Evolutionary conservation across 345 rosid genomes (phyloP), one percentile per base, ranked within the genome.

Genomic region (Heritiera littoralis): DNA sequence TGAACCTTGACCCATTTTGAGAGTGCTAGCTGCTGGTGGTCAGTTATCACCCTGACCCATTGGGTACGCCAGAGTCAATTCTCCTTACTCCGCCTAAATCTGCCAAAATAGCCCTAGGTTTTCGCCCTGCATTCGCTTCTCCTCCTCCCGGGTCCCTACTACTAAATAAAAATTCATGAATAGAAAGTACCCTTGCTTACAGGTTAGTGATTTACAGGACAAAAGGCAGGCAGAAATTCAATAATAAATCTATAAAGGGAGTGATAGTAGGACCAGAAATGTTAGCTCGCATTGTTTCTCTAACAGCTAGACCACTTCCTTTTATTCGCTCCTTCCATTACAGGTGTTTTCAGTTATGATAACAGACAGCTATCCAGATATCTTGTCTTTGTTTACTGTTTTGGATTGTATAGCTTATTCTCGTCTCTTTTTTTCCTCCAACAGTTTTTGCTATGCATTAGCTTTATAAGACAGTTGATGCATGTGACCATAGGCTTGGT

Each of bases 251-350:
- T 70, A 70, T 6, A 13, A 13, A 23, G 28, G 56, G 71, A 1
- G n/a, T 30, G 59, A 71, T 30, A 51, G 38, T 11, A 54, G 17
- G 30, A 52, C 54, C 46, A 52, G 3, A 72, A 17, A 72, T 72
- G 76, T 18, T 72, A 54, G 48, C 15, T 72, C 48, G 76, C 15
- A 6, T 54, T 54, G 64, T 41, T 54, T 55, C 64, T 72, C 48
- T 72, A 35, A 28, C 64, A 35, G 2, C 20, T 10, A 35, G 76
- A 54, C 76, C 76, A 41, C 64, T 54, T 72, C 58, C 76, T 54
- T 72, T 72, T 55, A 18, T 54, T 55, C 64, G 76, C 63, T 54
- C 64, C 30, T 72, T 72, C 9, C 13, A 7, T 18, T 10, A 35
- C 63, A 72, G 76, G 76, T 54, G 35, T 9, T 9, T 35, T 58